Evolutionary conservation across 371 early-diverging fungal species (phyloP), one percentile per base, ranked within the genome.

Genomic region (Lichtheimia ramosa): DNA sequence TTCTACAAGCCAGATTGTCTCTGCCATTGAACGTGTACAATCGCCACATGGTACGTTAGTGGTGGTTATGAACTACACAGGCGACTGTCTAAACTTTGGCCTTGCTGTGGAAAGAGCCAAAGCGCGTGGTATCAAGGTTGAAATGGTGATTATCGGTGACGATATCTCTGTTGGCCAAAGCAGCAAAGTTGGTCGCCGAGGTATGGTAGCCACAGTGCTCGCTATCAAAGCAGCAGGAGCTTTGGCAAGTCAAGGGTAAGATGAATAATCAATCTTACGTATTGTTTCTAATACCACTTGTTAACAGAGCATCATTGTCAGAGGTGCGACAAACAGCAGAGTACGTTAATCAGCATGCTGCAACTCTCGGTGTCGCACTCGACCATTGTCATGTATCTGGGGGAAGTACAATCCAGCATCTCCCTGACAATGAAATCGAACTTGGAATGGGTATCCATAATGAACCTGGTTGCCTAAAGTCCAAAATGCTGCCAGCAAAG

Each of bases 21-120:
- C 88, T 2, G 90, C 89, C 46, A 66, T 94, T 48, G 80, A 89
- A 43, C 73, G 78, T 5, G 80, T 83, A 2, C 79, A 84, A 50
- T 83, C 87, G 0, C 78, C 81, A 21, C 81, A 86, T 49, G 92
- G 91, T 20, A 84, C 90, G 2, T 62, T 92, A 42, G 83, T 92
- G 5, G 81, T 93, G 18, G 85, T 92, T 68, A 92, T 90, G 79
- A 92, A 93, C 68, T 93, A 94, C 62, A 94, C 94, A 0, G 93
- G 94, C 46, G 89, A 91, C 61, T 79, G 87, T 42, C 70, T 93
- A 10, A 84, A 90, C 65, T 93, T 93, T 77, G 92, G 91, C 20
- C 70, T 87, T 10, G 93, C 94, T 8, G 85, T 89, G 4, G 93
- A 93, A 68, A 77, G 88, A 14, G 85, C 88, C 66, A 90, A 88